A percentile compares a stretch with the other conserved stretches of the same genome.
These are phyloP conservation scores for Cupressus sempervirens DNA, from an alignment of 75 land plant species.

Conservation along the genomic window DNA sequence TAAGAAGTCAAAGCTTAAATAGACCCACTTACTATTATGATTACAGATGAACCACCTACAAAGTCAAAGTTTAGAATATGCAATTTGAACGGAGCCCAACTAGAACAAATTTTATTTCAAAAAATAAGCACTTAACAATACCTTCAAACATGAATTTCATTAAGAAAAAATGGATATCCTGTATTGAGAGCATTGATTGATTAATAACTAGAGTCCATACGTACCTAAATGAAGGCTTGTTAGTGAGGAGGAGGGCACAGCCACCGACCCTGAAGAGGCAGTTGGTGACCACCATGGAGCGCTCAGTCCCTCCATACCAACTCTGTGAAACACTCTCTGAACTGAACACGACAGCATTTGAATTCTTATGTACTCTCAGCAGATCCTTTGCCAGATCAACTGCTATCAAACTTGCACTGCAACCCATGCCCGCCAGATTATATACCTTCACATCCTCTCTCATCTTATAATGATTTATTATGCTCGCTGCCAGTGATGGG, in stretches of 20 bases:
- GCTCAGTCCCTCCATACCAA: constrained; percentile 55
- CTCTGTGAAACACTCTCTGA: constrained; percentile 47
- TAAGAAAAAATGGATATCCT: too few relatives aligned
- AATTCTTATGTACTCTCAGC: constrained; percentile 18
- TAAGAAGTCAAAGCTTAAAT: too few relatives aligned
- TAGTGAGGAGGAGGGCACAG: constrained; percentile 48
- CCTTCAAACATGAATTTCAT: too few relatives aligned
- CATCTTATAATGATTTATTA: constrained; percentile 47
- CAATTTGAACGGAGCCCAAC: too few relatives aligned
- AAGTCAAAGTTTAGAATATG: too few relatives aligned
- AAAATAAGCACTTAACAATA: too few relatives aligned
- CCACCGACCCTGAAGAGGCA: constrained; percentile 65
- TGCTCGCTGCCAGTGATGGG: constrained; percentile 46
- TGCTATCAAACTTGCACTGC: constrained; percentile 48
- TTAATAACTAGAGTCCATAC: neutral
- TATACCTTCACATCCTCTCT: constrained; percentile 40
- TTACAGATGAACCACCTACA: too few relatives aligned
- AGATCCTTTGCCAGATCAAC: constrained; percentile 35
- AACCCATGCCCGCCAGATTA: constrained; percentile 68
- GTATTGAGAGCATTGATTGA: too few relatives aligned
- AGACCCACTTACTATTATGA: too few relatives aligned
- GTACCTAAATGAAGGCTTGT: constrained; percentile 14
- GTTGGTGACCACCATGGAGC: constrained; percentile 53
- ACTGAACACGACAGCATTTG: constrained; percentile 41
- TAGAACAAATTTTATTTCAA: too few relatives aligned